A percentile compares a stretch with the other conserved stretches of the same genome.
Evolutionary conservation across 2,329 filamentous ascomycete species (phyloP).

Genomic region (Aspergillus persii): DNA sequence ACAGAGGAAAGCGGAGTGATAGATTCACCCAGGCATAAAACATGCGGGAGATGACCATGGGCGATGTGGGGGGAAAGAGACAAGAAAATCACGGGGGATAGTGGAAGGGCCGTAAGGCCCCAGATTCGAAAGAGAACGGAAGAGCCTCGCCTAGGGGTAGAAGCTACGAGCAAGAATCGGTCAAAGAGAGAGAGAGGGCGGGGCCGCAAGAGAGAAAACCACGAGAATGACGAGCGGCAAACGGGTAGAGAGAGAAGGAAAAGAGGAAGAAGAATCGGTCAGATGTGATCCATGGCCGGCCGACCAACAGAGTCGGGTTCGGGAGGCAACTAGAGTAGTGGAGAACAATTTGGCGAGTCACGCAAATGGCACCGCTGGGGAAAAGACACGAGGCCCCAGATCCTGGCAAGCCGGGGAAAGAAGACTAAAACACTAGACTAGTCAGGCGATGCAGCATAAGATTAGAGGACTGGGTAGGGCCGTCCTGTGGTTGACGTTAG

Average conservation of each 20-base stretch:
- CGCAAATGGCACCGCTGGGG: background rate
- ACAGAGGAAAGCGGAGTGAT: conserved; percentile 7
- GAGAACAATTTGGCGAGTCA: background rate
- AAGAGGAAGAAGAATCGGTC: background rate
- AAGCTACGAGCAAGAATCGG: background rate
- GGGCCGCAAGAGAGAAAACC: background rate
- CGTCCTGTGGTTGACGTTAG: background rate
- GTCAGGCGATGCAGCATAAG: background rate
- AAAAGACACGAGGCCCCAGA: background rate
- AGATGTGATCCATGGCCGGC: background rate
- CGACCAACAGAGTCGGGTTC: background rate
- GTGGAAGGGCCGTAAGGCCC: conserved; percentile 13
- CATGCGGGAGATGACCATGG: conserved; percentile 25
- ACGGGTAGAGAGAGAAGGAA: background rate
- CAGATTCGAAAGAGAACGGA: background rate
- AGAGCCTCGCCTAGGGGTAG: background rate
- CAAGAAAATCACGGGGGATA: background rate
- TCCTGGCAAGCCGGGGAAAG: background rate
- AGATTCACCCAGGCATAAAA: conserved; percentile 32
- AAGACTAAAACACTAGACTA: background rate
- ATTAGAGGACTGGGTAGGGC: background rate
- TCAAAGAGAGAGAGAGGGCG: background rate
- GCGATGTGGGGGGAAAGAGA: background rate
- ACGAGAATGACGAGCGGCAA: background rate
- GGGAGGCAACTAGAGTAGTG: background rate